Evolutionary conservation across 2,329 filamentous ascomycete species (phyloP).

Genomic region (Diaporthe vexans): DNA sequence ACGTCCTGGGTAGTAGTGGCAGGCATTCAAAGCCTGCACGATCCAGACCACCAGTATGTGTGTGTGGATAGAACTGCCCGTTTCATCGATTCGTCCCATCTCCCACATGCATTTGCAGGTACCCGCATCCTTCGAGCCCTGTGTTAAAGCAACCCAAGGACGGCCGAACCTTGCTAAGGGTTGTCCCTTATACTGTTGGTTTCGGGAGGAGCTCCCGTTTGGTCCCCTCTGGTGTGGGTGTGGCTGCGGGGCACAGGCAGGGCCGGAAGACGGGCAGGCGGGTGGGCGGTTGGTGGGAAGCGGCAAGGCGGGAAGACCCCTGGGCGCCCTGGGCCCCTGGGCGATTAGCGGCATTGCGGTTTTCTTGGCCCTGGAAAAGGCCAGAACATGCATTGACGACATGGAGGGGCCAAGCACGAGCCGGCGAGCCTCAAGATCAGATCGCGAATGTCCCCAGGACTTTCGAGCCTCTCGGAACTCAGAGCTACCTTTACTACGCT

Average conservation of each 20-base stretch:
- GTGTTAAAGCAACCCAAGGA: neutral
- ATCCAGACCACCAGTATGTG: neutral
- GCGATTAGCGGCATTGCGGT: conserved; percentile 13
- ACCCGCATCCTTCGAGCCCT: conserved; percentile 30
- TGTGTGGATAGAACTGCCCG: conserved; percentile 18
- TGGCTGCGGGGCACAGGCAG: conserved; percentile 1
- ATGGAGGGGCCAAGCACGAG: neutral
- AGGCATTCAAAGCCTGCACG: too few relatives aligned
- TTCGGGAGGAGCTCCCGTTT: conserved; percentile 32
- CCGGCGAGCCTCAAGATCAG: neutral
- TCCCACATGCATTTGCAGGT: conserved; percentile 30
- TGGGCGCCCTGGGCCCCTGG: conserved; percentile 8
- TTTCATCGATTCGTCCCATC: conserved; percentile 23
- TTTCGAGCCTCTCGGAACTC: neutral
- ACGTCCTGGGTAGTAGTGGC: neutral
- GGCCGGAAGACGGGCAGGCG: neutral
- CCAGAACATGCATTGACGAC: conserved; percentile 21
- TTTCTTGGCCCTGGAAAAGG: conserved; percentile 5
- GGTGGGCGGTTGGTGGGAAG: neutral
- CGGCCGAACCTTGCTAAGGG: conserved; percentile 25
- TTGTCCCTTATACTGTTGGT: neutral
- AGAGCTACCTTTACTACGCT: neutral
- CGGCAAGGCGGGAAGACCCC: conserved; percentile 22
- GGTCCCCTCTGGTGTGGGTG: conserved; percentile 30
- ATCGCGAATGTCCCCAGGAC: neutral